phyloP scores from a whole-genome alignment of 148 eudicot species.

The Rhododendron simsii region DNA sequence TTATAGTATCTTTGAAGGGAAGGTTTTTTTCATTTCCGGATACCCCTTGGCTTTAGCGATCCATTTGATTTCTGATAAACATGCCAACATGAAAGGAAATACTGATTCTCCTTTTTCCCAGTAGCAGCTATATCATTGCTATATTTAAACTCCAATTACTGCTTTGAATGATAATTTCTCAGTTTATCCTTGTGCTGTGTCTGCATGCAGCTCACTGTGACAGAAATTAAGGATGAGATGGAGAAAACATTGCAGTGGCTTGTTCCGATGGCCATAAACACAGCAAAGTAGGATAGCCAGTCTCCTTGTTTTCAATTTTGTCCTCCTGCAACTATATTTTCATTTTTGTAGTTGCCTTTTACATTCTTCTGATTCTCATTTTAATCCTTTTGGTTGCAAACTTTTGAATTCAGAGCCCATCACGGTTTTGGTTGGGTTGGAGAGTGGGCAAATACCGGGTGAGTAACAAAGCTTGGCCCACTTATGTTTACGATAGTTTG shows the following conservation, averaged over 20 bases:
- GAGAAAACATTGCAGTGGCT: constrained; percentile 87
- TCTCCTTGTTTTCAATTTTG: background rate
- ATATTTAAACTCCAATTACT: background rate
- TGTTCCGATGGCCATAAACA: constrained; percentile 75
- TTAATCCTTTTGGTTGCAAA: constrained; percentile 11
- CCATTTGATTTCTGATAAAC: background rate
- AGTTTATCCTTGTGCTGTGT: background rate
- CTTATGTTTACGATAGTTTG: background rate
- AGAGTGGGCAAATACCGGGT: constrained; percentile 93
- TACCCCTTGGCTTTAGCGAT: background rate
- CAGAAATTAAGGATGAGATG: constrained; percentile 81
- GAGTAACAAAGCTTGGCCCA: constrained; percentile 24
- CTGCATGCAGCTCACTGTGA: constrained; percentile 47
- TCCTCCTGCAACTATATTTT: background rate
- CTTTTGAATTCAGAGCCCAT: constrained; percentile 51
- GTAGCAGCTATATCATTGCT: background rate
- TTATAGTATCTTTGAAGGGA: background rate
- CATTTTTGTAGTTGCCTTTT: background rate
- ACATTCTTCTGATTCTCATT: constrained; percentile 7
- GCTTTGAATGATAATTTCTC: background rate
- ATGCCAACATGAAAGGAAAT: background rate
- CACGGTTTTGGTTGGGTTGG: constrained; percentile 99
- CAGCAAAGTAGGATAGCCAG: constrained; percentile 56
- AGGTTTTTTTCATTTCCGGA: background rate
- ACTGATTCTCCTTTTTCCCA: background rate